Base-by-base conservation (phyloP, 371 early-diverging fungal species). In the Zychaea mexicana region DNA sequence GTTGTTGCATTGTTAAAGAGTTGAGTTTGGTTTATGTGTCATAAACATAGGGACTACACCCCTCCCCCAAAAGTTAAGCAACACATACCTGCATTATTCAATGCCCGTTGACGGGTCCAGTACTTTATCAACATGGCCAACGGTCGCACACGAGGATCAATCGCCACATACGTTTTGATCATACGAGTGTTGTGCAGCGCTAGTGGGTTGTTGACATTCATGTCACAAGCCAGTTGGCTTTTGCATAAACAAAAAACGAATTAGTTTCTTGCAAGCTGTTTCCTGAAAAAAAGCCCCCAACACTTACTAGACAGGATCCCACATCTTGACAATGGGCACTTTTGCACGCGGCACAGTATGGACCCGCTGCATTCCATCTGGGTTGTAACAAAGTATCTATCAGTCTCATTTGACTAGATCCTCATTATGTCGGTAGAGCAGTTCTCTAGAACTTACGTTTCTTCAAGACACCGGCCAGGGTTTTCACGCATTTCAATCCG, bases 151-250 rank as follows among this genome's bases (percentile, higher is more conserved):
- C 96, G 88, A 3, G 88, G 83, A 70, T 96, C 96, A 13, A 91
- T 68, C 2, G 82, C 83, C 12, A 92, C 87, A 75, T 94, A 96
- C 0, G 88, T 83, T 66, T 81, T 78, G 32, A 96, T 86, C 79
- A 96, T 80, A 55, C 74, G 67, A 2, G 94, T 93, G 65, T 96
- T 96, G 54, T 87, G 82, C 26, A 93, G 70, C 0, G 93, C 94
- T 31, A 93, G 62, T 1, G 89, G 85, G 59, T 91, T 92, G 68
- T 93, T 93, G 38, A 92, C 88, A 68, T 94, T 94, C 53, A 95
- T 85, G 73, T 96, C 96, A 73, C 94, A 92, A 30, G 90, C 84
- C 8, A 94, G 60, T 38, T 74, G 65, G 47, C 84, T 80, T 55
- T 2, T 9, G 4, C 42, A 32, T 36, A 26, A 36, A 33, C 47